A percentile compares a stretch with the other conserved stretches of the same genome.
phyloP scores from a whole-genome alignment of 2,329 filamentous ascomycete genomes.

The Teratosphaeria pseudoeucalypti region DNA sequence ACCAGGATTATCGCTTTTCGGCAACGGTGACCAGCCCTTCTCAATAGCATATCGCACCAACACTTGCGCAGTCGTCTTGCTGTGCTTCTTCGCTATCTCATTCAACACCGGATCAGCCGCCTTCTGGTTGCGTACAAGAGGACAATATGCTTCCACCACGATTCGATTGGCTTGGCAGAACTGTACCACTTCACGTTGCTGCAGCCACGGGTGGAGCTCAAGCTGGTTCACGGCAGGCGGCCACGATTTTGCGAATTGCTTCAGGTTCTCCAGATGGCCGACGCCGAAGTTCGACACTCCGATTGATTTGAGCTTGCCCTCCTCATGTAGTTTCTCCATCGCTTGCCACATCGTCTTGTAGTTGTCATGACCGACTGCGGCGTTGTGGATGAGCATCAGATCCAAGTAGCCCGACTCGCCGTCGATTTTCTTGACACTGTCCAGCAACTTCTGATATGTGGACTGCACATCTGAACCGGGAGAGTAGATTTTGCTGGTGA shows the following conservation, averaged over 20 bases:
- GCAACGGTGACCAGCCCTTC: constrained; percentile 59
- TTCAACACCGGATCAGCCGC: constrained; percentile 57
- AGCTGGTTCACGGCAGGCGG: constrained; percentile 67
- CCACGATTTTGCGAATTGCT: constrained; percentile 52
- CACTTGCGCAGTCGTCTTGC: constrained; percentile 65
- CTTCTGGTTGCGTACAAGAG: constrained; percentile 60
- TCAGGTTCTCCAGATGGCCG: constrained; percentile 59
- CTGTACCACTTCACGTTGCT: constrained; percentile 49
- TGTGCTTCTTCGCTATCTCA: constrained; percentile 58
- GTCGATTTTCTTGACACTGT: constrained; percentile 54
- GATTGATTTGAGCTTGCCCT: constrained; percentile 54
- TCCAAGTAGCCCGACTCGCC: constrained; percentile 55
- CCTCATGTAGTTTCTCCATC: constrained; percentile 50
- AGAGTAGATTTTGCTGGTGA: constrained; percentile 60
- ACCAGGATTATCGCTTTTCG: constrained; percentile 60
- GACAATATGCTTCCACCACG: constrained; percentile 53
- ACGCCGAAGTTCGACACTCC: constrained; percentile 62
- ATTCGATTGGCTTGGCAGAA: constrained; percentile 52
- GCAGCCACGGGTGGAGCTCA: constrained; percentile 64
- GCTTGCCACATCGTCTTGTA: constrained; percentile 56
- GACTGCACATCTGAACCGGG: constrained; percentile 44
- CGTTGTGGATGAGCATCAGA: constrained; percentile 59
- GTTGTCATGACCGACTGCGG: constrained; percentile 44
- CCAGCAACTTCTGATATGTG: constrained; percentile 48
- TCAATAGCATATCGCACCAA: constrained; percentile 74